Evolutionary conservation across 139 green algal species (phyloP).

Genomic region (Chlamydomonas incerta): DNA sequence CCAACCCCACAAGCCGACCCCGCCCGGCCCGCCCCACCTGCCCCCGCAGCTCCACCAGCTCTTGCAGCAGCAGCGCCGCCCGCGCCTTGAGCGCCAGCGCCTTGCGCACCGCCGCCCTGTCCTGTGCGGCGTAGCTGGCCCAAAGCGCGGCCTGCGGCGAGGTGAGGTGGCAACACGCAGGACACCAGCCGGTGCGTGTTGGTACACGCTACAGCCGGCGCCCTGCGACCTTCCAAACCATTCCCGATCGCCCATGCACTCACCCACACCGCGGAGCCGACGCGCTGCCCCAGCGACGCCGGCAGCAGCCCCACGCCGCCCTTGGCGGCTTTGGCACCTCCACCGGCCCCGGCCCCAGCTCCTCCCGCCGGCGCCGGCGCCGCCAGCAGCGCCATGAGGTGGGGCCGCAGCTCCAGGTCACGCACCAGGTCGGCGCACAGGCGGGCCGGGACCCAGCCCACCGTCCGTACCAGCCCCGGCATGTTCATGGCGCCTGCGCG

Average conservation of each 20-base stretch:
- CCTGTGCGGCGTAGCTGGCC: conserved; percentile 13
- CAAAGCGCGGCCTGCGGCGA: conserved; percentile 47
- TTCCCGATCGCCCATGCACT: not conserved
- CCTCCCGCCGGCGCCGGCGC: not conserved
- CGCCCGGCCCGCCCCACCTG: no score
- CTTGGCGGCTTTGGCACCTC: conserved; percentile 36
- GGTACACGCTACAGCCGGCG: no score
- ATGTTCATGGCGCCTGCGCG: conserved; percentile 9
- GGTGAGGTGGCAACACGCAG: no score
- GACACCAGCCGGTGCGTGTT: no score
- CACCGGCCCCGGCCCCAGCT: not conserved
- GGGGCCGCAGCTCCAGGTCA: conserved; percentile 57
- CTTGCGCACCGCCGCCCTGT: conserved; percentile 46
- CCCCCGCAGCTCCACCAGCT: not conserved
- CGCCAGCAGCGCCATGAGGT: conserved; percentile 45
- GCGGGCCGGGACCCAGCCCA: conserved; percentile 52
- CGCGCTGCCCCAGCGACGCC: conserved; percentile 37
- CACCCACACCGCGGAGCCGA: conserved; percentile 53
- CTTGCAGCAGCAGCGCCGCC: conserved; percentile 32
- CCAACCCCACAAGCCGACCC: no score
- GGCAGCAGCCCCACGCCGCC: conserved; percentile 71
- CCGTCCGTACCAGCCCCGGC: conserved; percentile 32
- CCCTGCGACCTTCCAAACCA: no score
- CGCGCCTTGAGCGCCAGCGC: conserved; percentile 39
- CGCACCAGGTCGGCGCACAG: conserved; percentile 22